These are phyloP conservation scores for Catunica adiposa DNA, from an alignment of 2,329 filamentous ascomycete species.

Conservation along the genomic window DNA sequence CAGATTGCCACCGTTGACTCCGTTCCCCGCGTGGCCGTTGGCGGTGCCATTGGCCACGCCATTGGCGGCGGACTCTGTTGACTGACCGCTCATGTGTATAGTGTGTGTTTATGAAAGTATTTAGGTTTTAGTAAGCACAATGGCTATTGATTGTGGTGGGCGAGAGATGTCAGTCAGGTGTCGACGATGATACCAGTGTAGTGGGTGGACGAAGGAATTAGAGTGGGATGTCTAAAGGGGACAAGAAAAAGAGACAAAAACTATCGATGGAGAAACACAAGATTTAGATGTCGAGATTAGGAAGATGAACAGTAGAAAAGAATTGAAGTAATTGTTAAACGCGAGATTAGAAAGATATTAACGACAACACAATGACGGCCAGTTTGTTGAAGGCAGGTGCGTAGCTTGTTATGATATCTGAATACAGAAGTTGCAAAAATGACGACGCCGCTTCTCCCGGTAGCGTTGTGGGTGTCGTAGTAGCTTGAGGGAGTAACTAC, in stretches of 20 bases:
- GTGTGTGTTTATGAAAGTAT: neutral
- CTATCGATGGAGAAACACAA: neutral
- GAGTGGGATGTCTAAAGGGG: conserved; percentile 4
- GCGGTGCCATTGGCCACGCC: conserved; percentile 10
- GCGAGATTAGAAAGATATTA: neutral
- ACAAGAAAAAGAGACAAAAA: conserved; percentile 2
- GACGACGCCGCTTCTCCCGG: too few species aligned
- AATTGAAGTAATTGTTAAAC: neutral
- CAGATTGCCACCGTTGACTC: conserved; percentile 21
- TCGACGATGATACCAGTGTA: conserved; percentile 4
- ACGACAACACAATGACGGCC: neutral
- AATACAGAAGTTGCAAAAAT: neutral
- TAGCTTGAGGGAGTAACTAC: neutral
- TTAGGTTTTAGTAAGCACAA: neutral
- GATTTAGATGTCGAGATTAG: neutral
- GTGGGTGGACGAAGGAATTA: neutral
- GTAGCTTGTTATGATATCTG: neutral
- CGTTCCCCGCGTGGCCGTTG: conserved; percentile 17
- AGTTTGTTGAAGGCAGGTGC: neutral
- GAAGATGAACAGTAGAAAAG: neutral
- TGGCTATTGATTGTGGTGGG: neutral
- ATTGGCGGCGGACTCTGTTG: conserved; percentile 6
- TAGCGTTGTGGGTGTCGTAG: neutral
- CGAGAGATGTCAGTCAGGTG: neutral
- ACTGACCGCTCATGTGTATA: conserved; percentile 5